Conservation (phyloP, 1,284 basidiomycete species). For the Termitomyces sp. region DNA sequence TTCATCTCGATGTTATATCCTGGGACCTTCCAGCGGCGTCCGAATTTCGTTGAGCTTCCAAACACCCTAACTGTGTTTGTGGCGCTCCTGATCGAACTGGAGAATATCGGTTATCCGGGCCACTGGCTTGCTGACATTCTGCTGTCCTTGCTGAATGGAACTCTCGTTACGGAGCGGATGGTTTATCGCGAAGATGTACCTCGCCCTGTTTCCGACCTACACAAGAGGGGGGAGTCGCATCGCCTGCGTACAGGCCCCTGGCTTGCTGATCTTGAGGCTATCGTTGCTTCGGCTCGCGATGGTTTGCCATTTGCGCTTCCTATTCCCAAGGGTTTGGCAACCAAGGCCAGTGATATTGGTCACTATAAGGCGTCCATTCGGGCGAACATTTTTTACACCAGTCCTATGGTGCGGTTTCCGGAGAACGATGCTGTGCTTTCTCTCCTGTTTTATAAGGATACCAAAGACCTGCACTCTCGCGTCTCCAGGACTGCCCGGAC, state of each 20-base stretch:
- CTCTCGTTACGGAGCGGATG: slow-evolving; percentile 23
- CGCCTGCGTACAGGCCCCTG: slow-evolving; percentile 30
- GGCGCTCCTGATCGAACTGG: slow-evolving; percentile 32
- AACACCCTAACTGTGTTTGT: slow-evolving; percentile 34
- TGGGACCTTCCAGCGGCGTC: slow-evolving; percentile 24
- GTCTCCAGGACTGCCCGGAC: neutral
- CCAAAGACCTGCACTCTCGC: slow-evolving; percentile 1
- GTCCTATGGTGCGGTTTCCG: slow-evolving; percentile 6
- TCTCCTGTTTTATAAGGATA: slow-evolving; percentile 10
- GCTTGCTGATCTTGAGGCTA: slow-evolving; percentile 30
- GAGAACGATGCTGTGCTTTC: slow-evolving; percentile 12
- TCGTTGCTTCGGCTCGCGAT: slow-evolving; percentile 24
- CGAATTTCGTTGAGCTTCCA: slow-evolving; percentile 31
- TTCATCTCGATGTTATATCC: slow-evolving; percentile 33
- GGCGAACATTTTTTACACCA: slow-evolving; percentile 12
- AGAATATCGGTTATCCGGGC: slow-evolving; percentile 30
- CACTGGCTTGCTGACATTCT: slow-evolving; percentile 35
- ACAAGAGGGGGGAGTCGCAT: slow-evolving; percentile 19
- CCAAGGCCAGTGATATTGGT: slow-evolving; percentile 24
- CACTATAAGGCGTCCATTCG: slow-evolving; percentile 24
- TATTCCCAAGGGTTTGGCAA: slow-evolving; percentile 21
- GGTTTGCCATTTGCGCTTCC: slow-evolving; percentile 29
- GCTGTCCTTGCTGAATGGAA: slow-evolving; percentile 25
- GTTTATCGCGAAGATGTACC: slow-evolving; percentile 25
- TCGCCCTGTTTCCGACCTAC: slow-evolving; percentile 26